A percentile compares a stretch with the other conserved stretches of the same genome.
These are phyloP conservation scores for Coemansia sp. DNA, from an alignment of 192 early-diverging fungal genomes.

Conservation along the genomic window DNA sequence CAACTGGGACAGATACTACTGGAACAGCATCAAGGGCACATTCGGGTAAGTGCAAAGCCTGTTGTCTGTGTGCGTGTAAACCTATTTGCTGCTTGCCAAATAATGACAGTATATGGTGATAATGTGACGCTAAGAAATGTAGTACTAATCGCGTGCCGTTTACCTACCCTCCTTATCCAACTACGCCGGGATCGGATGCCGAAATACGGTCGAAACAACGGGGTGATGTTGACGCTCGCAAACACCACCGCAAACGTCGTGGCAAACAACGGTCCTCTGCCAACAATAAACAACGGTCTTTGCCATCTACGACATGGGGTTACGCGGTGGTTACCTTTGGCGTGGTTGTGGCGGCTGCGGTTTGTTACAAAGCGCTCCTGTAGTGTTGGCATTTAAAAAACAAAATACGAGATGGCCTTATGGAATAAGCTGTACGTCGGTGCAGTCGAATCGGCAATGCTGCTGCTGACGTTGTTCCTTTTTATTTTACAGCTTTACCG, in stretches of 20 bases:
- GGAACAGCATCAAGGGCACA: constrained; percentile 84
- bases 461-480: too few species aligned
- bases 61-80: neutral
- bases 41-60: constrained; percentile 73
- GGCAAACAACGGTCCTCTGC: neutral
- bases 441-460: too few species aligned
- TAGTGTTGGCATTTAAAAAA: neutral
- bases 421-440: too few species aligned
- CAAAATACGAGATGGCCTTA: too few species aligned
- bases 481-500: too few species aligned
- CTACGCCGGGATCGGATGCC: neutral
- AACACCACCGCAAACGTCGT: constrained; percentile 8
- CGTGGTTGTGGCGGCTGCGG: constrained; percentile 8
- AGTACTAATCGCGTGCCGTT: constrained; percentile 47
- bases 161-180: constrained; percentile 31
- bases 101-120: neutral
- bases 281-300: too few species aligned
- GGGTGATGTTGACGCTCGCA: too few species aligned
- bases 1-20: constrained; percentile 93
- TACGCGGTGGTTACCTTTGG: constrained; percentile 1
- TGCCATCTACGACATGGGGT: too few species aligned
- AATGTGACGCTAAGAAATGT: constrained; percentile 4
- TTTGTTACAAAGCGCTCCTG: constrained; percentile 3
- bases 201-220: too few species aligned
- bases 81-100: neutral